Conservation (phyloP, 768 basidiomycete species). For the Pleurotus platypus region DNA sequence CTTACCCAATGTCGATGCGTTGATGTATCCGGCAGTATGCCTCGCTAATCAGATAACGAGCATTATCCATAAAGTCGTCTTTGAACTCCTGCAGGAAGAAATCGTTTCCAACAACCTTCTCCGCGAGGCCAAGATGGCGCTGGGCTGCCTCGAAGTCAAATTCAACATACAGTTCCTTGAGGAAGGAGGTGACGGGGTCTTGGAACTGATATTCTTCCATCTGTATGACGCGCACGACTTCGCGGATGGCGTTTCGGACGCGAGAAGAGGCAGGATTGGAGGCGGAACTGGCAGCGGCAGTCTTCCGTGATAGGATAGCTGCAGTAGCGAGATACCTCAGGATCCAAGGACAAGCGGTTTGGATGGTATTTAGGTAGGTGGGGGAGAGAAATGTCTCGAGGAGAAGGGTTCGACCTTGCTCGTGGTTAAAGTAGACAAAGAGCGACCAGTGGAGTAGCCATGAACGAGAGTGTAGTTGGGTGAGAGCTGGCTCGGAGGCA, state of each 20-base stretch:
- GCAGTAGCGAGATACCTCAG: slow-evolving; percentile 92
- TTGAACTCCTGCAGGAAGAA: slow-evolving; percentile 91
- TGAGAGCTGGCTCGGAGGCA: slow-evolving; percentile 58
- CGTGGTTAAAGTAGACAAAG: slow-evolving; percentile 98
- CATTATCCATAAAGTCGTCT: slow-evolving; percentile 96
- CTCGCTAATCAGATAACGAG: slow-evolving; percentile 93
- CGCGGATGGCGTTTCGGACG: slow-evolving; percentile 84
- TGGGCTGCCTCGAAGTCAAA: slow-evolving; percentile 98
- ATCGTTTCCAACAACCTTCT: slow-evolving; percentile 83
- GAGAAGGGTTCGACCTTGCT: slow-evolving; percentile 83
- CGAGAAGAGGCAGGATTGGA: slow-evolving; percentile 53
- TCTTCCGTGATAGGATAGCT: slow-evolving; percentile 86
- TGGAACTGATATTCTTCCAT: slow-evolving; percentile 95
- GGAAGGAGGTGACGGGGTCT: slow-evolving; percentile 90
- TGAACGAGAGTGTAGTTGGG: slow-evolving; percentile 89
- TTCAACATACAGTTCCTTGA: slow-evolving; percentile 91
- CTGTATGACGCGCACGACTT: slow-evolving; percentile 91
- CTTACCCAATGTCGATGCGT: slow-evolving; percentile 81
- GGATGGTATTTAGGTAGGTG: slow-evolving; percentile 97
- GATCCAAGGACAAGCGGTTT: slow-evolving; percentile 92
- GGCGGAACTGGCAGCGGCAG: slow-evolving; percentile 45
- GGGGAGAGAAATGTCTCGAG: slow-evolving; percentile 97
- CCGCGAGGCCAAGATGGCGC: slow-evolving; percentile 70
- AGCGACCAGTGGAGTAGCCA: slow-evolving; percentile 98
- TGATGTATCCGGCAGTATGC: slow-evolving; percentile 98